Base-by-base conservation (phyloP, 1,139 yeast species). In the Blastobotrys illinoisensis region DNA sequence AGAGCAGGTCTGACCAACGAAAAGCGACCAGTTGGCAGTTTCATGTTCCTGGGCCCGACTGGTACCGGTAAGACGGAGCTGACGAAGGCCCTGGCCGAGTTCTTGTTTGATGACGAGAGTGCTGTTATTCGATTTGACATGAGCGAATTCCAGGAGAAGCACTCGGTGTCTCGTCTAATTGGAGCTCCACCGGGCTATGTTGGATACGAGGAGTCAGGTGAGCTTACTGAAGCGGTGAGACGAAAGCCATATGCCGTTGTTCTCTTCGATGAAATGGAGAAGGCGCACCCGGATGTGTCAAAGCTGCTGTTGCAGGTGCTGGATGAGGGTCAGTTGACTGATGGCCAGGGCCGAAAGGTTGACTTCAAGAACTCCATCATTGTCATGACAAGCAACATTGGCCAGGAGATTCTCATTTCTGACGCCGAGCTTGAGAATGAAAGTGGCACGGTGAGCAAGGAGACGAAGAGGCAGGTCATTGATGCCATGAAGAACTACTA, bases 171-270 rank as follows among this genome's bases (percentile, higher is more conserved):
- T 45, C 80, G 97, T 61, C 79, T 93, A 58, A 89, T 93, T 63
- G 99, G 99, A 49, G 93, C 98, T 0, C 99, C 99, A 6, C 99
- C 99, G 14, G 97, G 98, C 9, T 93, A 93, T 68, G 97, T 93
- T 36, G 95, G 97, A 49, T 91, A 90, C 71, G 99, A 93, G 65
- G 95, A 87, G 62, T 75, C 81, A 47, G 99, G 99, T 53, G 98
- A 93, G 70, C 77, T 93, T 60, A 93, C 99, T 0, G 98, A 93
- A 70, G 96, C 97, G 2, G 95, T 93, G 13, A 81, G 97, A 68
- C 81, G 98, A 64, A 91, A 89, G 66, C 99, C 99, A 16, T 93
- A 93, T 63, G 80, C 97, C 0, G 96, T 93, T 46, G 86, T 93
- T 1, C 75, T 93, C 57, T 93, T 93, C 70, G 99, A 93, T 71